phyloP scores from a whole-genome alignment of 495 filamentous ascomycete species.

The Xylaria longipes region DNA sequence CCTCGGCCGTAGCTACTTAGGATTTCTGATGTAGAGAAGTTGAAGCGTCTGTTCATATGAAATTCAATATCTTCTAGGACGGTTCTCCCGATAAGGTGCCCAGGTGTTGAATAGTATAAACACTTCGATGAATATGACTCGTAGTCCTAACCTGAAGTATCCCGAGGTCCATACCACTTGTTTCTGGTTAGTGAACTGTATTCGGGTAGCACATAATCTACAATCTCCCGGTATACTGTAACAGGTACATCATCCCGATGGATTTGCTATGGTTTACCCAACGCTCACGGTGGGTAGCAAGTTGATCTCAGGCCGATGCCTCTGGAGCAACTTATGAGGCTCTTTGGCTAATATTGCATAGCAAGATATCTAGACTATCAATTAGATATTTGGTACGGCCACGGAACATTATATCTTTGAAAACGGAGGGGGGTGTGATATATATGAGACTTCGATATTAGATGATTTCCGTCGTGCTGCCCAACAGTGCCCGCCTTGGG shows the following conservation, averaged over 20 bases:
- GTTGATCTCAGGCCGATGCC: not conserved
- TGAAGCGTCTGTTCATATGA: conserved; percentile 9
- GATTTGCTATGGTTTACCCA: not conserved
- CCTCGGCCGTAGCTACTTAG: not conserved
- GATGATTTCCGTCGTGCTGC: not conserved
- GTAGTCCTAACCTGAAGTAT: not conserved
- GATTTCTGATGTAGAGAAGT: conserved; percentile 12
- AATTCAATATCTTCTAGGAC: not conserved
- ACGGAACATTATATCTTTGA: not conserved
- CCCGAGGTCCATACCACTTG: not conserved
- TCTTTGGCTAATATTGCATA: not conserved
- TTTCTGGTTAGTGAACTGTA: not conserved
- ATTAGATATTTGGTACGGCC: not conserved
- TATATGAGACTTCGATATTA: not conserved
- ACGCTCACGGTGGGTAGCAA: not conserved
- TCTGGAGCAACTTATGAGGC: not conserved
- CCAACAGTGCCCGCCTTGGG: not conserved
- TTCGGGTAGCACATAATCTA: not conserved
- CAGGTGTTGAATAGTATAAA: not conserved
- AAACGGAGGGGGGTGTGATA: not conserved
- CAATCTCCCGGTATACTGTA: not conserved
- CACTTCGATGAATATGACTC: not conserved
- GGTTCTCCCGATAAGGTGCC: not conserved
- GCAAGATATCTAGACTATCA: not conserved
- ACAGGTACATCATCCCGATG: not conserved